Conservation (phyloP, 2,329 filamentous ascomycete species). For the Ciborinia camelliae region DNA sequence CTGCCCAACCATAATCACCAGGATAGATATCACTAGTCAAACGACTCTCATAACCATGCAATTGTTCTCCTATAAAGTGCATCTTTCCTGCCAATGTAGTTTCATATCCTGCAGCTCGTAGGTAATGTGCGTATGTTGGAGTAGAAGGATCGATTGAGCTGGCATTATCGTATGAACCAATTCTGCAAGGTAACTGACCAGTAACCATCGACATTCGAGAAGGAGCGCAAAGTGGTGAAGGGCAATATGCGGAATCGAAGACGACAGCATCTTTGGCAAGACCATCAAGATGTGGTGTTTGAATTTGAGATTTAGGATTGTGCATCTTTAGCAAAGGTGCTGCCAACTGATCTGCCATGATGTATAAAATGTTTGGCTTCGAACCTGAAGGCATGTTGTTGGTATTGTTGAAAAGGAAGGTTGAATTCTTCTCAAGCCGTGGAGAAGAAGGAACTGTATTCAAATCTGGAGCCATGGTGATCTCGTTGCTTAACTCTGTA, state of each 20-base stretch:
- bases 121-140: conserved; percentile 89
- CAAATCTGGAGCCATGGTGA: conserved; percentile 66
- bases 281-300: conserved; percentile 84
- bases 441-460: conserved; percentile 64
- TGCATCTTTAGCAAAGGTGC: conserved; percentile 90
- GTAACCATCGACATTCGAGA: conserved; percentile 95
- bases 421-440: conserved; percentile 30
- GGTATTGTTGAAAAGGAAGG: conserved; percentile 31
- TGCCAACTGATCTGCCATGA: conserved; percentile 95
- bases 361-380: conserved; percentile 79
- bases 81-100: conserved; percentile 92
- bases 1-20: conserved; percentile 89
- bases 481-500: background rate
- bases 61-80: conserved; percentile 94
- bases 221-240: conserved; percentile 86
- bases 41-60: conserved; percentile 89
- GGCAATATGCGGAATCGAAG: conserved; percentile 93
- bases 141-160: conserved; percentile 78
- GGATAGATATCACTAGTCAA: conserved; percentile 96
- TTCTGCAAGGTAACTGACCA: conserved; percentile 85
- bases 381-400: conserved; percentile 26
- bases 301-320: conserved; percentile 82
- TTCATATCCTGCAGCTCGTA: conserved; percentile 81
- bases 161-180: conserved; percentile 89
- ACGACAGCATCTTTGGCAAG: conserved; percentile 79